Percentiles rank a stretch among this genome's conserved stretches.
Conservation (phyloP, 2,329 filamentous ascomycete genomes). For the Fusarium verticillioides region DNA sequence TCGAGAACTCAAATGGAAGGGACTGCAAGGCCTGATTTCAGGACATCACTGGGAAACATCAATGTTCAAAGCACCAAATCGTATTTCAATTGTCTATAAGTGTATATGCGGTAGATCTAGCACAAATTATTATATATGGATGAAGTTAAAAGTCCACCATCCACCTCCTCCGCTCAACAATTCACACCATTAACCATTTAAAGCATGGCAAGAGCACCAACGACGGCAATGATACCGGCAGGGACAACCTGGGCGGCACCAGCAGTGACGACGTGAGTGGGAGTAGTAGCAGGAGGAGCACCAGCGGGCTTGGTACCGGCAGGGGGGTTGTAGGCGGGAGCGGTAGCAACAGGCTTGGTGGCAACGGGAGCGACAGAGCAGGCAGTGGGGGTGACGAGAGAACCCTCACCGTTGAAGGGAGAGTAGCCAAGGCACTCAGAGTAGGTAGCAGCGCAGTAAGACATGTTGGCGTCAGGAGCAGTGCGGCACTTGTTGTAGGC, state of each 20-base stretch:
- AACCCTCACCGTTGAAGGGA: conserved; percentile 13
- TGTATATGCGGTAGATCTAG: neutral
- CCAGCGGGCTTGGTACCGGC: neutral
- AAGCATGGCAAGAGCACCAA: conserved; percentile 43
- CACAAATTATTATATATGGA: neutral
- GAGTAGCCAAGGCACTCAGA: conserved; percentile 16
- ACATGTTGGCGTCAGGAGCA: neutral
- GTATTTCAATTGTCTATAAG: neutral
- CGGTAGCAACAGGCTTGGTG: conserved; percentile 2
- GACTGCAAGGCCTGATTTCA: accelerated
- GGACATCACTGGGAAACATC: accelerated
- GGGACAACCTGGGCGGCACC: conserved; percentile 39
- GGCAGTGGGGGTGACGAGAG: conserved; percentile 31
- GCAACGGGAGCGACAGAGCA: conserved; percentile 29
- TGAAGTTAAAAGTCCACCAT: neutral
- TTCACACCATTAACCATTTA: conserved; percentile 16
- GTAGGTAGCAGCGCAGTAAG: conserved; percentile 5
- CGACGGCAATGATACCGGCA: conserved; percentile 37
- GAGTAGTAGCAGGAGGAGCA: conserved; percentile 7
- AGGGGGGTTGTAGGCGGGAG: neutral
- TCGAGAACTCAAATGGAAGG: accelerated
- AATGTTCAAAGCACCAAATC: neutral
- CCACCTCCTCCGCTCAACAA: neutral
- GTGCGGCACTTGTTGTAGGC: conserved; percentile 8
- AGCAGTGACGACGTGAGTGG: conserved; percentile 21